Conservation (phyloP, 2,329 filamentous ascomycete species). For the Stemphylium beticola region DNA sequence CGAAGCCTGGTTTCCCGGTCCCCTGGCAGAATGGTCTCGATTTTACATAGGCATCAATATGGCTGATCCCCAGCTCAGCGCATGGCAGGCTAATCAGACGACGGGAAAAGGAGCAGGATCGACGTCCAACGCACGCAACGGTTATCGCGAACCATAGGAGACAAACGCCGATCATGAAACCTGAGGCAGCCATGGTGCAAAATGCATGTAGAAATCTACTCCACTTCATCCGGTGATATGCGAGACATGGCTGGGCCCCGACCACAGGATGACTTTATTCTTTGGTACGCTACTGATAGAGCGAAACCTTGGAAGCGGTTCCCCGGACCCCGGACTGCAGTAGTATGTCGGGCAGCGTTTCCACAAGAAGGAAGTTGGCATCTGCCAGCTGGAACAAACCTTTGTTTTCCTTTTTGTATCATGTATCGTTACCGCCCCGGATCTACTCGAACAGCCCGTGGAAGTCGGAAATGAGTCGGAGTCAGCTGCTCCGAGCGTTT, state of each 20-base stretch:
- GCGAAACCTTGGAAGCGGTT: constrained; percentile 4
- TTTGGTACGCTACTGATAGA: constrained; percentile 7
- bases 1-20: neutral
- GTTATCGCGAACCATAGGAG: neutral
- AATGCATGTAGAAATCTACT: neutral
- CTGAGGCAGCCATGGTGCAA: constrained; percentile 2
- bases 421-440: constrained; percentile 12
- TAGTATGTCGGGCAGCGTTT: constrained; percentile 1
- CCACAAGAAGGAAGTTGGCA: neutral
- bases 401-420: neutral
- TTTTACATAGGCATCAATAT: neutral
- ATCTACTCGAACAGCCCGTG: neutral
- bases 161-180: neutral
- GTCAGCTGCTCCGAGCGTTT: constrained; percentile 11
- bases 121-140: neutral
- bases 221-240: constrained; percentile 1
- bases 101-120: constrained; percentile 1
- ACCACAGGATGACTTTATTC: neutral
- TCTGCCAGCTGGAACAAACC: too few species aligned
- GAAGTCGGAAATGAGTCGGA: neutral
- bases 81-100: neutral
- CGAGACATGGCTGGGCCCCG: neutral
- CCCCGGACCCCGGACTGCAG: neutral
- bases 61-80: neutral
- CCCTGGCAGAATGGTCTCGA: neutral